These are phyloP conservation scores for Sclerotinia trifoliorum DNA, from an alignment of 2,329 filamentous ascomycete species.

Conservation along the genomic window DNA sequence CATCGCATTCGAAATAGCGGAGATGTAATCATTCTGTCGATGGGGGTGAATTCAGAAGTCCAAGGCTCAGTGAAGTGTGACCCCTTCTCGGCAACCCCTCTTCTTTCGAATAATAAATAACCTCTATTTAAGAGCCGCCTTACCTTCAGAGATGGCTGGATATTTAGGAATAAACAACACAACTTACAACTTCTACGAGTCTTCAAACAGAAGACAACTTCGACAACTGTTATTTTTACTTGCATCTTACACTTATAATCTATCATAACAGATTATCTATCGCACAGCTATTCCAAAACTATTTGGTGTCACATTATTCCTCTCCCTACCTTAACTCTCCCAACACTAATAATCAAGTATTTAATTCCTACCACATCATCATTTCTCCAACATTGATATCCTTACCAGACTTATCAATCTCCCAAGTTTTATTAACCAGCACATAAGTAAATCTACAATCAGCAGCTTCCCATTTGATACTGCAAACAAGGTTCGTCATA, in stretches of 20 bases:
- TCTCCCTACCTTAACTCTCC: not conserved
- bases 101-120: not conserved
- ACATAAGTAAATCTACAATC: not conserved
- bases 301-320: too few relatives aligned
- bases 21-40: not conserved
- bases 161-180: not conserved
- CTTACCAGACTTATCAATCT: not conserved
- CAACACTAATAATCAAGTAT: too few relatives aligned
- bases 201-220: not conserved
- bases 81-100: not conserved
- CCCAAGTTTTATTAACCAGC: not conserved
- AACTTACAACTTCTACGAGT: not conserved
- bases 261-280: not conserved
- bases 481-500: slow-evolving; percentile 4
- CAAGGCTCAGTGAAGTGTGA: not conserved
- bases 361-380: not conserved
- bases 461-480: not conserved
- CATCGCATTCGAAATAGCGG: not conserved
- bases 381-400: not conserved
- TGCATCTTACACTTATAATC: not conserved
- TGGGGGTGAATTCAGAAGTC: not conserved
- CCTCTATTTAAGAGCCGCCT: not conserved
- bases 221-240: not conserved
- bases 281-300: not conserved
- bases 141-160: too few relatives aligned